phyloP scores from a whole-genome alignment of 495 filamentous ascomycete genomes.

The Penicillium riverlandense region DNA sequence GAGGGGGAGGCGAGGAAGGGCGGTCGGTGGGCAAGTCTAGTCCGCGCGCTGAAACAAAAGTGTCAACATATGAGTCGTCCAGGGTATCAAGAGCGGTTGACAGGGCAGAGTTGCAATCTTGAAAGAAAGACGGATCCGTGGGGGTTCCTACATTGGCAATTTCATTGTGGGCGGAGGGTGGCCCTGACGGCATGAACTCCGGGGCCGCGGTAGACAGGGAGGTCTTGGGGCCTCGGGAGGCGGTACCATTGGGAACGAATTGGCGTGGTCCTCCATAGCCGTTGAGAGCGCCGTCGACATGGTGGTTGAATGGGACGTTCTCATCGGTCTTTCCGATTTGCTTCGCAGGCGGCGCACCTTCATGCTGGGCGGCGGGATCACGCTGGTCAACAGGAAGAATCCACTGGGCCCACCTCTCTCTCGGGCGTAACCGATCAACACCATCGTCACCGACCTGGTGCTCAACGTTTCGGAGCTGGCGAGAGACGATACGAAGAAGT shows the following conservation, averaged over 20 bases:
- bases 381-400: slow-evolving; percentile 58
- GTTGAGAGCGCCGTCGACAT: slow-evolving; percentile 21
- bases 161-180: slow-evolving; percentile 25
- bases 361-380: slow-evolving; percentile 52
- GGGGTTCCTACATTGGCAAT: slow-evolving; percentile 35
- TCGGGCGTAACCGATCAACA: slow-evolving; percentile 68
- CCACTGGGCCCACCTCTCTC: slow-evolving; percentile 75
- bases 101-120: not conserved
- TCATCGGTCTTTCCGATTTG: slow-evolving; percentile 18
- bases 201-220: slow-evolving; percentile 68
- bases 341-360: slow-evolving; percentile 37
- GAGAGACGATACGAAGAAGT: slow-evolving; percentile 65
- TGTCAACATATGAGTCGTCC: slow-evolving; percentile 50
- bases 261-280: slow-evolving; percentile 18
- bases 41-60: slow-evolving; percentile 24
- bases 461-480: slow-evolving; percentile 63
- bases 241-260: slow-evolving; percentile 32
- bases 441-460: slow-evolving; percentile 63
- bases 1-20: slow-evolving; percentile 1
- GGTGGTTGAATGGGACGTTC: slow-evolving; percentile 15
- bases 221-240: slow-evolving; percentile 38
- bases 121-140: slow-evolving; percentile 22
- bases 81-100: slow-evolving; percentile 25
- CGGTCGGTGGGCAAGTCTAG: slow-evolving; percentile 11
- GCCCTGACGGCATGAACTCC: slow-evolving; percentile 60